Conservation (phyloP, 164 flowering plant species). For the Stephania yunnanensis region DNA sequence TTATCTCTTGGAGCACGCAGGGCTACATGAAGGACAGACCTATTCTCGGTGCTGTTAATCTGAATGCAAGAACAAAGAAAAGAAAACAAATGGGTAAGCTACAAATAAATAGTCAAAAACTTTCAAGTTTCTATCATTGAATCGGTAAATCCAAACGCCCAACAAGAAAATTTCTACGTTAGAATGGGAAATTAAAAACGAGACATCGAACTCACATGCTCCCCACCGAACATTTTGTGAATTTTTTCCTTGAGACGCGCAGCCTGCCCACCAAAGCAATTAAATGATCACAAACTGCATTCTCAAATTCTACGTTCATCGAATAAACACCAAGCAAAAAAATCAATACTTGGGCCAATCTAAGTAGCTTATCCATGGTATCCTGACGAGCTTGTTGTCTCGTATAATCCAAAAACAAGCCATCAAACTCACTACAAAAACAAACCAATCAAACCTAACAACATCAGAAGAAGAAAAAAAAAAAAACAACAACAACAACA, state of each 20-base stretch:
- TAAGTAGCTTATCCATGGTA: conserved; percentile 59
- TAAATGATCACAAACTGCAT: conserved; percentile 9
- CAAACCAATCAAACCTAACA: neutral
- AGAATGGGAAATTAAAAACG: neutral
- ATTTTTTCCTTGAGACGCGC: conserved; percentile 78
- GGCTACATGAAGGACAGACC: conserved; percentile 96
- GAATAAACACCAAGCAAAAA: neutral
- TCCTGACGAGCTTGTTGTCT: conserved; percentile 62
- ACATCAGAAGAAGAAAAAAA: neutral
- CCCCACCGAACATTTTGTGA: conserved; percentile 71
- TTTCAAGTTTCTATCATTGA: neutral
- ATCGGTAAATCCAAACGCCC: neutral
- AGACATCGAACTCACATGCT: conserved; percentile 46
- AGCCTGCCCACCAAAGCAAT: conserved; percentile 41
- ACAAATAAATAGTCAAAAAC: neutral
- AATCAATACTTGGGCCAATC: conserved; percentile 63
- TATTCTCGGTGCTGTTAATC: conserved; percentile 89
- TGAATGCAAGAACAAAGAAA: conserved; percentile 21
- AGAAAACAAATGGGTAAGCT: neutral
- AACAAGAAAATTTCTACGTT: neutral
- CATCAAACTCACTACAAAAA: conserved; percentile 68
- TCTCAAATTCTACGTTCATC: neutral
- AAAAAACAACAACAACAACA: no score
- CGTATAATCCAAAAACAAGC: conserved; percentile 75
- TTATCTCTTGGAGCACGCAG: conserved; percentile 83